These are phyloP conservation scores for Hypoxylon sp. DNA, from an alignment of 2,329 filamentous ascomycete genomes.

Conservation along the genomic window DNA sequence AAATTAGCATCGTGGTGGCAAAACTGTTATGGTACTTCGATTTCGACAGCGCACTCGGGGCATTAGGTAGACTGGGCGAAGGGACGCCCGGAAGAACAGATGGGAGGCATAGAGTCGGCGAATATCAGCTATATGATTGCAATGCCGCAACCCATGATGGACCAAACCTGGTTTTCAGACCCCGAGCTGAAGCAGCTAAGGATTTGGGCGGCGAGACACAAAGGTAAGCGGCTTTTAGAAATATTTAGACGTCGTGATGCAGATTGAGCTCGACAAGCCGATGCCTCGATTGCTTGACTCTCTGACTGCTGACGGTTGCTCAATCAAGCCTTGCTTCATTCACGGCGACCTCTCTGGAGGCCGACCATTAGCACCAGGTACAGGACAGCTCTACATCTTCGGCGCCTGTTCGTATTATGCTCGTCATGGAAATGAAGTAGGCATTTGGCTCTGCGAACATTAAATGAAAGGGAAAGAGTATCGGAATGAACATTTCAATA, in stretches of 20 bases:
- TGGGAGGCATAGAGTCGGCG: constrained; percentile 7
- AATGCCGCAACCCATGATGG: constrained; percentile 12
- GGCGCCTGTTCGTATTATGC: constrained; percentile 37
- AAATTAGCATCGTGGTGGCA: neutral
- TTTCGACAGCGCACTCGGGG: constrained; percentile 2
- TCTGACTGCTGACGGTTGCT: constrained; percentile 20
- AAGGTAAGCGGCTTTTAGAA: constrained; percentile 37
- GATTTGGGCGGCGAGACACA: constrained; percentile 17
- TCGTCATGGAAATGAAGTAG: constrained; percentile 38
- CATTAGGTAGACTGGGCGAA: neutral
- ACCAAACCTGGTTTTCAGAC: constrained; percentile 6
- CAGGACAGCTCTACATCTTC: constrained; percentile 32
- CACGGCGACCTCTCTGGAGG: constrained; percentile 39
- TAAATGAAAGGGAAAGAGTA: constrained; percentile 34
- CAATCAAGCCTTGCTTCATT: constrained; percentile 33
- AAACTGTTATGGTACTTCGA: constrained; percentile 11
- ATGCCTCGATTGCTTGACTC: constrained; percentile 33
- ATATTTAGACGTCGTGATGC: constrained; percentile 32
- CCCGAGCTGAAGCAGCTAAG: too few relatives aligned
- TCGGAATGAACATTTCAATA: constrained; percentile 34
- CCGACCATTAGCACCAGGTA: constrained; percentile 34
- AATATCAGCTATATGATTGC: constrained; percentile 15
- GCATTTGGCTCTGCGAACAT: constrained; percentile 31
- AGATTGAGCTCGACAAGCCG: constrained; percentile 18
- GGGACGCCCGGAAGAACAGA: neutral